These are phyloP conservation scores for Tulasnella sp. DNA, from an alignment of 768 basidiomycete genomes.

Conservation along the genomic window DNA sequence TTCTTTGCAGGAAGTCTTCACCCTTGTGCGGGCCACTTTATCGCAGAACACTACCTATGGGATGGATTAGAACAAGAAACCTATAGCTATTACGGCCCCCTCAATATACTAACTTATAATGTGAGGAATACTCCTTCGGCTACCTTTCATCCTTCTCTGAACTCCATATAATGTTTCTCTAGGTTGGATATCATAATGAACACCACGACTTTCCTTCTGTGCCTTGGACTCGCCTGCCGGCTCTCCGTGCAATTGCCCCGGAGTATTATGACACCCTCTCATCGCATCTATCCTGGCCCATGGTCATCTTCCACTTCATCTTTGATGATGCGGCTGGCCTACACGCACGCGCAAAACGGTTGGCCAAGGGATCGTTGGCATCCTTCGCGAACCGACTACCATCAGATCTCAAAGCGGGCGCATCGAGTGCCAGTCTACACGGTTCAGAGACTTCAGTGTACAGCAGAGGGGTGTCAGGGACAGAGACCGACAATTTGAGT, in stretches of 20 bases:
- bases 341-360: conserved; percentile 74
- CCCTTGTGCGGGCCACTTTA: conserved; percentile 94
- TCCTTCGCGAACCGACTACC: too few relatives aligned
- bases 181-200: conserved; percentile 99
- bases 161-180: conserved; percentile 9
- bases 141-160: not conserved
- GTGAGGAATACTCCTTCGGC: conserved; percentile 47
- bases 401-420: too few relatives aligned
- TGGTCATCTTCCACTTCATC: conserved; percentile 91
- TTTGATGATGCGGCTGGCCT: conserved; percentile 80
- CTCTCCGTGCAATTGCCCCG: conserved; percentile 68
- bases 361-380: not conserved
- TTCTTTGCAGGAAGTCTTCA: conserved; percentile 97
- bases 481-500: too few relatives aligned
- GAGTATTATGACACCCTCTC: conserved; percentile 89
- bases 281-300: conserved; percentile 84
- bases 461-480: too few relatives aligned
- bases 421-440: too few relatives aligned
- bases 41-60: conserved; percentile 94
- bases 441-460: too few relatives aligned
- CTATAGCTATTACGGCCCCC: conserved; percentile 88
- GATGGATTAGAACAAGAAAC: conserved; percentile 90
- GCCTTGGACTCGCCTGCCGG: conserved; percentile 87
- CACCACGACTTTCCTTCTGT: conserved; percentile 98
- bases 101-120: conserved; percentile 89